phyloP scores from a whole-genome alignment of 2,329 filamentous ascomycete genomes.

The Ophiosphaerella herpotricha region DNA sequence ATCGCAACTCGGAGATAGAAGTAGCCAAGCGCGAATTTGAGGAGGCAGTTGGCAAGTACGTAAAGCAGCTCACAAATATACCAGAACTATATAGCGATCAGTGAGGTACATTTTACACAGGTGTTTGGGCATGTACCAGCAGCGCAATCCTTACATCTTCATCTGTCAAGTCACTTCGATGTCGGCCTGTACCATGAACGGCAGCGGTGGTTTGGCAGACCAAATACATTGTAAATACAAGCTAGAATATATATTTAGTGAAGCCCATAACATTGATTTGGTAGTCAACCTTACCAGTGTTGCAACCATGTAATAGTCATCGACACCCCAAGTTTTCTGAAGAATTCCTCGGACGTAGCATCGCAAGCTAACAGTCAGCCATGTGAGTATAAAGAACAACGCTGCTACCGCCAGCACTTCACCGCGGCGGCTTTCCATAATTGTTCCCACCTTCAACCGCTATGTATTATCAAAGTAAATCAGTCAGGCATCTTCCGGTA shows the following conservation, averaged over 20 bases:
- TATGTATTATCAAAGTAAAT: neutral
- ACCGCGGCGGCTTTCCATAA: conserved; percentile 24
- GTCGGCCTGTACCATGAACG: conserved; percentile 47
- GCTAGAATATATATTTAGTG: conserved; percentile 17
- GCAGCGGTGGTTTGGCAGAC: conserved; percentile 47
- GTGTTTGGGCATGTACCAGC: conserved; percentile 18
- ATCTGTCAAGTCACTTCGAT: conserved; percentile 40
- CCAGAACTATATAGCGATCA: conserved; percentile 50
- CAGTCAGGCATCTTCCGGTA: neutral
- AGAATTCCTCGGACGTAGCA: conserved; percentile 45
- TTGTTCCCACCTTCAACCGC: neutral
- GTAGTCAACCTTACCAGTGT: conserved; percentile 33
- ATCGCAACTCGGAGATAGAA: conserved; percentile 60
- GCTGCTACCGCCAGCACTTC: conserved; percentile 37
- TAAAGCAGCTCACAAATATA: conserved; percentile 63
- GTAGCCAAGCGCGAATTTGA: conserved; percentile 59
- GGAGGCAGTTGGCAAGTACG: conserved; percentile 52
- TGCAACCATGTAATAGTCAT: conserved; percentile 48
- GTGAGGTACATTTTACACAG: neutral
- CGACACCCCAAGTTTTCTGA: conserved; percentile 46
- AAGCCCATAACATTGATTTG: neutral
- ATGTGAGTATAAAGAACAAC: conserved; percentile 47
- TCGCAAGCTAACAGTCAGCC: conserved; percentile 44
- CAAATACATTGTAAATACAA: conserved; percentile 49
- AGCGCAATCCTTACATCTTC: conserved; percentile 35